Evolutionary conservation across 2,329 filamentous ascomycete species (phyloP).

Genomic region (Ceratocystis eucalypticola): DNA sequence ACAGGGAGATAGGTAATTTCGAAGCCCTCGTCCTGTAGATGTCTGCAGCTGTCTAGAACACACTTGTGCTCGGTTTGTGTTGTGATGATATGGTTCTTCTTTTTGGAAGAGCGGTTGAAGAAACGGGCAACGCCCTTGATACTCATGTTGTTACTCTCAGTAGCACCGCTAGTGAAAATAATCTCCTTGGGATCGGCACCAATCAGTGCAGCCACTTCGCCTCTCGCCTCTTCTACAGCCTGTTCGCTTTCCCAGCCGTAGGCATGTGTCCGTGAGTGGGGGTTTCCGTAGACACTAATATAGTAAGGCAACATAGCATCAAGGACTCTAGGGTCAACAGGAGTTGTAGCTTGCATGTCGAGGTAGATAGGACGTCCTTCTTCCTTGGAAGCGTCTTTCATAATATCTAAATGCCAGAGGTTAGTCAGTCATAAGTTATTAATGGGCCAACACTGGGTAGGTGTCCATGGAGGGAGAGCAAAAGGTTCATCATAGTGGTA

Average conservation of each 20-base stretch:
- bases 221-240: conserved; percentile 75
- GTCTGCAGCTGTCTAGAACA: conserved; percentile 89
- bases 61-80: conserved; percentile 98
- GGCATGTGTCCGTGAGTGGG: conserved; percentile 90
- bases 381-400: conserved; percentile 87
- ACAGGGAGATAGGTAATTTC: conserved; percentile 96
- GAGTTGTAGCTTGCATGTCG: conserved; percentile 96
- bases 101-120: conserved; percentile 84
- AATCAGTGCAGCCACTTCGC: conserved; percentile 72
- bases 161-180: conserved; percentile 95
- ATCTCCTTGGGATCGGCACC: conserved; percentile 96
- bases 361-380: conserved; percentile 93
- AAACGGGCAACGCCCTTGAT: conserved; percentile 96
- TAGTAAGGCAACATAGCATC: conserved; percentile 95
- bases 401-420: conserved; percentile 42
- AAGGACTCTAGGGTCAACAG: conserved; percentile 82
- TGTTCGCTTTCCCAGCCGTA: conserved; percentile 98
- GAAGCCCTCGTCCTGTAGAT: conserved; percentile 92
- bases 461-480: conserved; percentile 23
- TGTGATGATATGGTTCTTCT: conserved; percentile 97
- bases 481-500: conserved; percentile 12
- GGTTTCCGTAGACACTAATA: conserved; percentile 89
- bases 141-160: conserved; percentile 99
- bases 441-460: not conserved
- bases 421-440: not conserved